Evolutionary conservation across 1,284 basidiomycete genomes (phyloP).

Genomic region (Meira miltonrushii): DNA sequence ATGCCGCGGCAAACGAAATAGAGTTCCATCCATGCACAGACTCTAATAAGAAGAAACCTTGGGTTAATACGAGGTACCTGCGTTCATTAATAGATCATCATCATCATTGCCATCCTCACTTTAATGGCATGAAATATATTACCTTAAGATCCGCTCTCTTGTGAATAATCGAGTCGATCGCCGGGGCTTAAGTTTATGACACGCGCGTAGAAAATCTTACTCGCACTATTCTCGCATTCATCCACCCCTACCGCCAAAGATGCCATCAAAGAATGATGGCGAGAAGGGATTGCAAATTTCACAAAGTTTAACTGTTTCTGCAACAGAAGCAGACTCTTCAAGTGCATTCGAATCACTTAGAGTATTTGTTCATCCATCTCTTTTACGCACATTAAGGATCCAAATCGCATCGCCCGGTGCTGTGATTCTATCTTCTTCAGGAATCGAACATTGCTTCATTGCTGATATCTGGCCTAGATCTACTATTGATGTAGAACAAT

Average conservation of each 20-base stretch:
- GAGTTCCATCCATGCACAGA: too few species aligned
- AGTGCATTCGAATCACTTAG: neutral
- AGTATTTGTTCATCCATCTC: neutral
- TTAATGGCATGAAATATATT: too few species aligned
- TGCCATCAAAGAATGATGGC: too few species aligned
- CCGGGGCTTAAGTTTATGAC: neutral
- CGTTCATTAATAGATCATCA: too few species aligned
- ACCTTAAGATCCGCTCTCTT: too few species aligned
- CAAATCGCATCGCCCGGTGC: slow-evolving; percentile 6
- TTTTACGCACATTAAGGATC: neutral
- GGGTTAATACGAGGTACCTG: too few species aligned
- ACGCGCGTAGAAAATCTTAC: neutral
- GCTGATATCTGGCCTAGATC: slow-evolving; percentile 5
- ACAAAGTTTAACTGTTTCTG: neutral
- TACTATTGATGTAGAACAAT: neutral
- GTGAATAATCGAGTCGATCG: too few species aligned
- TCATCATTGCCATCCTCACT: too few species aligned
- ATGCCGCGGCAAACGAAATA: too few species aligned
- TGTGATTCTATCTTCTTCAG: neutral
- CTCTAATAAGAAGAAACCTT: too few species aligned
- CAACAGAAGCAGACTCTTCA: too few species aligned
- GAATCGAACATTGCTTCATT: neutral
- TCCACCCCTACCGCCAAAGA: neutral
- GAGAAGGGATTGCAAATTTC: too few species aligned
- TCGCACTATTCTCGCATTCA: neutral